These are phyloP conservation scores for Colletotrichum spaethianum DNA, from an alignment of 2,329 filamentous ascomycete species.

Conservation along the genomic window DNA sequence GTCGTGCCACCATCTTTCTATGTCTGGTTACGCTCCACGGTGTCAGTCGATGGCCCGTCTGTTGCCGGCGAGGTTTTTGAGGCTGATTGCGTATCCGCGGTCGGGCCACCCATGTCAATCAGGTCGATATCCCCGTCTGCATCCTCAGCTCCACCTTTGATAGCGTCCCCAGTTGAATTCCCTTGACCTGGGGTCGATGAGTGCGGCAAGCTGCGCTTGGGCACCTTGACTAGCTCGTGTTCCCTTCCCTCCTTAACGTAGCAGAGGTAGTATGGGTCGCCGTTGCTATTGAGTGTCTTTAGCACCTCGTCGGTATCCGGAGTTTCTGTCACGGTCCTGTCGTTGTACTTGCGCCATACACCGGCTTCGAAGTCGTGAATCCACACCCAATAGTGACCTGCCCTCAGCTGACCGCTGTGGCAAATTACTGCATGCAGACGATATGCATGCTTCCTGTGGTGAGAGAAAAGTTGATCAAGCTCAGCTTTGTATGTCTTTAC, in stretches of 20 bases:
- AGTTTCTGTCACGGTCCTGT: conserved; percentile 81
- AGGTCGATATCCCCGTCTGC: conserved; percentile 30
- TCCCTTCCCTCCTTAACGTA: conserved; percentile 81
- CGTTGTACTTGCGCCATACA: conserved; percentile 96
- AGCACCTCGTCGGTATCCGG: conserved; percentile 79
- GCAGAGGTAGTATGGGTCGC: conserved; percentile 87
- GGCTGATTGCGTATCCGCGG: background rate
- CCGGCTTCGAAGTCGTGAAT: conserved; percentile 86
- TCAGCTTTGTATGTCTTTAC: conserved; percentile 47
- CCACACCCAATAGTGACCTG: conserved; percentile 97
- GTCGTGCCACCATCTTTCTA: conserved; percentile 3
- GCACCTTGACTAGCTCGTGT: conserved; percentile 65
- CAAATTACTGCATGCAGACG: conserved; percentile 93
- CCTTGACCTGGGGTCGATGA: background rate
- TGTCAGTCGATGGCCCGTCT: background rate
- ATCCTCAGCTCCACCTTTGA: background rate
- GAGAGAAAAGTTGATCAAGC: conserved; percentile 69
- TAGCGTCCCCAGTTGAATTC: background rate
- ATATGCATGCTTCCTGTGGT: conserved; percentile 78
- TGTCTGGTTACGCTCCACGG: conserved; percentile 3
- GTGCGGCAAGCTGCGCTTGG: conserved; percentile 42
- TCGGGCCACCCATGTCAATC: background rate
- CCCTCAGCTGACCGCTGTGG: conserved; percentile 80
- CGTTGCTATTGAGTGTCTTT: conserved; percentile 73
- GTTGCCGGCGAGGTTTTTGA: background rate